Evolutionary conservation across 208 protist species (phyloP).

Genomic region (Acanthamoeba culbertsoni): DNA sequence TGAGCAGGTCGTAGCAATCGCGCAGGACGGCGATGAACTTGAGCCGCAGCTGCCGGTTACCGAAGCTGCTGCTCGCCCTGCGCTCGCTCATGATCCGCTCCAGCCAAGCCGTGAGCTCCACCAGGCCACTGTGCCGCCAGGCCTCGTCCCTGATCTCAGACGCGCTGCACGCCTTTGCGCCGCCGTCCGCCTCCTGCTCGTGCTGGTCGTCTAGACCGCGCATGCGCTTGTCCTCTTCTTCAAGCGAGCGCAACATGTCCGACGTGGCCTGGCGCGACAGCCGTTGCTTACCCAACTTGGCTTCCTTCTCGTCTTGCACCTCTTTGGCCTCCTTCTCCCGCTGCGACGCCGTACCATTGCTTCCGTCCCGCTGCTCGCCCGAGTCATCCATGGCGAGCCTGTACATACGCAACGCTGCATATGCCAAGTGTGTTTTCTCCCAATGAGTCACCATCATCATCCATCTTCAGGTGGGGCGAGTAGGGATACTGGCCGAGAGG

Average conservation of each 20-base stretch:
- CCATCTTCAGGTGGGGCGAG: too few species aligned
- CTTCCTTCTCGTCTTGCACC: background rate
- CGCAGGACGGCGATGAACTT: background rate
- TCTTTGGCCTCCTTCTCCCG: slow-evolving; percentile 1
- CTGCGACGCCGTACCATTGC: background rate
- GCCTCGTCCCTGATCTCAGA: background rate
- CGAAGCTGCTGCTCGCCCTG: background rate
- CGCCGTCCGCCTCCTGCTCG: background rate
- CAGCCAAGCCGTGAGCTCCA: slow-evolving; percentile 4
- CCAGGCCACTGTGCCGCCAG: background rate
- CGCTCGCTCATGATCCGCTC: slow-evolving; percentile 11
- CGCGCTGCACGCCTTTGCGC: background rate
- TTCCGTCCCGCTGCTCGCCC: background rate
- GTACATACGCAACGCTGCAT: slow-evolving; percentile 2
- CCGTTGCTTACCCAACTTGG: background rate
- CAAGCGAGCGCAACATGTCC: background rate
- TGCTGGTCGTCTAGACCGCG: background rate
- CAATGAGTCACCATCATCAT: too few species aligned
- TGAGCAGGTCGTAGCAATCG: slow-evolving; percentile 19
- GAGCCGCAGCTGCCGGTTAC: slow-evolving; percentile 16
- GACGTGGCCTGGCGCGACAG: background rate
- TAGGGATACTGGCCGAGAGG: background rate
- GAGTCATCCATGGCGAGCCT: background rate
- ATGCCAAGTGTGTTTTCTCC: background rate
- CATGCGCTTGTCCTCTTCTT: slow-evolving; percentile 6